Conservation (phyloP, 495 filamentous ascomycete genomes). For the Durotheca rogersii region DNA sequence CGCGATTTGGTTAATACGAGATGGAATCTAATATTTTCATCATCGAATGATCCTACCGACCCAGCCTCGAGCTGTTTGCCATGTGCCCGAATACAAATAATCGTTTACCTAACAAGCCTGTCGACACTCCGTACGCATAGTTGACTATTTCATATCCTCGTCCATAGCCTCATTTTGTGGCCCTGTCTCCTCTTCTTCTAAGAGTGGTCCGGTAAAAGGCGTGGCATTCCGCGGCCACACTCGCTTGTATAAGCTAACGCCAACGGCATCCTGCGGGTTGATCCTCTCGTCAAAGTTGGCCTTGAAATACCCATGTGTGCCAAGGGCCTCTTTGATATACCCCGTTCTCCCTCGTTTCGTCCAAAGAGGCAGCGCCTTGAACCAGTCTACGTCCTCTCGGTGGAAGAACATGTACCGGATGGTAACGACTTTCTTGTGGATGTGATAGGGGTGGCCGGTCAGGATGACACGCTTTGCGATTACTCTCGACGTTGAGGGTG, state of each 20-base stretch:
- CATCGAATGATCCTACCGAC: too few species aligned
- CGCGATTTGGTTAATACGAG: neutral
- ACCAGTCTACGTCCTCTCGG: conserved; percentile 89
- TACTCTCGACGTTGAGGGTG: conserved; percentile 74
- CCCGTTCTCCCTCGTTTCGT: conserved; percentile 85
- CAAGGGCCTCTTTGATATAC: conserved; percentile 88
- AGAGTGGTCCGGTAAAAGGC: conserved; percentile 47
- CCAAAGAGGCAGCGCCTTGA: conserved; percentile 94
- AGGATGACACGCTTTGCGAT: conserved; percentile 93
- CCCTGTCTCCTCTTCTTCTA: conserved; percentile 31
- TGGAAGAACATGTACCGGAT: conserved; percentile 99
- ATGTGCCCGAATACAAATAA: conserved; percentile 1
- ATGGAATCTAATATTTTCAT: conserved; percentile 15
- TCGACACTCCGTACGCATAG: neutral
- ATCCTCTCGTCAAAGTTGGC: conserved; percentile 94
- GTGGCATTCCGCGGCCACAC: conserved; percentile 76
- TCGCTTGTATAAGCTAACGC: conserved; percentile 89
- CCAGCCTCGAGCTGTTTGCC: too few species aligned
- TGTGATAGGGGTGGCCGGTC: conserved; percentile 96
- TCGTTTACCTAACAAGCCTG: neutral
- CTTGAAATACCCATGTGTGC: conserved; percentile 99
- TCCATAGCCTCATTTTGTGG: conserved; percentile 42
- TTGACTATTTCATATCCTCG: conserved; percentile 38
- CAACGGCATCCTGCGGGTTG: conserved; percentile 90
- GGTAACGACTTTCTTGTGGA: conserved; percentile 94